A percentile compares a stretch with the other conserved stretches of the same genome.
phyloP scores from a whole-genome alignment of 176 grass and related monocot genomes.

The Aegilops umbellulata region DNA sequence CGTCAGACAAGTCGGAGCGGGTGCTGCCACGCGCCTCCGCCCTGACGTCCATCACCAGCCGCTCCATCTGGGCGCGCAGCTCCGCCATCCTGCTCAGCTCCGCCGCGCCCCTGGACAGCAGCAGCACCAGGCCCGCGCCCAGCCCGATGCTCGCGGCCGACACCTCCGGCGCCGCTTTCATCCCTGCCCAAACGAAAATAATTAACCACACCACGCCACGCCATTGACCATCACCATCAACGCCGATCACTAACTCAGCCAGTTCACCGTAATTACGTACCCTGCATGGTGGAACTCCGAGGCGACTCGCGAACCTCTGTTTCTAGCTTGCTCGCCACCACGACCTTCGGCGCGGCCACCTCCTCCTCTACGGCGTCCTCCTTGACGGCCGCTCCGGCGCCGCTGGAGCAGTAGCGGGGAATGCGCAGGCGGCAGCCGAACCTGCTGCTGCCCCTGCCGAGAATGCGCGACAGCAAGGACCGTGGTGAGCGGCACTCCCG shows the following conservation, averaged over 20 bases:
- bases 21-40: conserved; percentile 29
- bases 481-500: conserved; percentile 27
- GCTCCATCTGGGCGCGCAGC: conserved; percentile 79
- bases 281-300: not conserved
- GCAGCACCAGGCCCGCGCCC: conserved; percentile 60
- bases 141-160: conserved; percentile 70
- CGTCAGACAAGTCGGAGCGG: conserved; percentile 12
- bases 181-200: conserved; percentile 36
- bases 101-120: conserved; percentile 58
- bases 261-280: not conserved
- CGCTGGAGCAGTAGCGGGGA: conserved; percentile 29
- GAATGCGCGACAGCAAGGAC: conserved; percentile 48
- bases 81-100: conserved; percentile 83
- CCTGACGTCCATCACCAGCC: conserved; percentile 46
- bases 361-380: not conserved
- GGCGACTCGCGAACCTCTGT: conserved; percentile 7
- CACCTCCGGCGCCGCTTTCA: conserved; percentile 40
- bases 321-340: not conserved
- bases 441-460: conserved; percentile 16
- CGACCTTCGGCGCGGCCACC: not conserved
- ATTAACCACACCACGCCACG: no score
- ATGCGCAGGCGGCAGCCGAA: conserved; percentile 40
- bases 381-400: not conserved
- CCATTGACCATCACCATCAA: not conserved
- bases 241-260: not conserved